phyloP scores from a whole-genome alignment of 495 filamentous ascomycete species.

The Tuber umbilicatum region DNA sequence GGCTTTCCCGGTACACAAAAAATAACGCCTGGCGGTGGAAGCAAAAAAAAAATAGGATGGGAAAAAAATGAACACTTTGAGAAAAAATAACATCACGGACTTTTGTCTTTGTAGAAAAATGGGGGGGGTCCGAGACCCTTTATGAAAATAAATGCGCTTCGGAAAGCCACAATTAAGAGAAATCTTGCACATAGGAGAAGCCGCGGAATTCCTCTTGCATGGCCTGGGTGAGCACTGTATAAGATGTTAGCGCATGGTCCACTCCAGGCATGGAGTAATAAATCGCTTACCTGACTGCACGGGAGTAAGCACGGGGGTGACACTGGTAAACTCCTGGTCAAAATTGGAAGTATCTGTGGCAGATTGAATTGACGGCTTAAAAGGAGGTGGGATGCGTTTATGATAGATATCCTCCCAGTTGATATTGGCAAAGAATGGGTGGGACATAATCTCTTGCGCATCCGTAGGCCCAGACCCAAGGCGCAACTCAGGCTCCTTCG shows the following conservation, averaged over 20 bases:
- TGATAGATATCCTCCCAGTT: constrained; percentile 98
- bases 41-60: constrained; percentile 38
- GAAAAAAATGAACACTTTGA: constrained; percentile 15
- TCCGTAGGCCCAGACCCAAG: constrained; percentile 93
- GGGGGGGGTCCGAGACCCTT: not conserved
- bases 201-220: constrained; percentile 99
- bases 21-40: constrained; percentile 14
- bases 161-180: constrained; percentile 46
- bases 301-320: constrained; percentile 93
- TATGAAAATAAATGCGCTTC: not conserved
- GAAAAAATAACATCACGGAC: constrained; percentile 25
- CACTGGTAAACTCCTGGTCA: constrained; percentile 96
- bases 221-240: constrained; percentile 75
- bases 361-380: constrained; percentile 78
- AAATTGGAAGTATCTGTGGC: constrained; percentile 99
- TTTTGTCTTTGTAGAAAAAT: constrained; percentile 2
- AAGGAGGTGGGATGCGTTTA: constrained; percentile 83
- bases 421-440: constrained; percentile 95
- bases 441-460: constrained; percentile 98
- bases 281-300: constrained; percentile 81
- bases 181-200: constrained; percentile 89
- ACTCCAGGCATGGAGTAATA: not conserved
- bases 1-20: constrained; percentile 17
- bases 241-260: constrained; percentile 10
- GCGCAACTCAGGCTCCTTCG: constrained; percentile 84